These are phyloP conservation scores for Pisolithus marmoratus DNA, from an alignment of 768 basidiomycete species.

Conservation along the genomic window DNA sequence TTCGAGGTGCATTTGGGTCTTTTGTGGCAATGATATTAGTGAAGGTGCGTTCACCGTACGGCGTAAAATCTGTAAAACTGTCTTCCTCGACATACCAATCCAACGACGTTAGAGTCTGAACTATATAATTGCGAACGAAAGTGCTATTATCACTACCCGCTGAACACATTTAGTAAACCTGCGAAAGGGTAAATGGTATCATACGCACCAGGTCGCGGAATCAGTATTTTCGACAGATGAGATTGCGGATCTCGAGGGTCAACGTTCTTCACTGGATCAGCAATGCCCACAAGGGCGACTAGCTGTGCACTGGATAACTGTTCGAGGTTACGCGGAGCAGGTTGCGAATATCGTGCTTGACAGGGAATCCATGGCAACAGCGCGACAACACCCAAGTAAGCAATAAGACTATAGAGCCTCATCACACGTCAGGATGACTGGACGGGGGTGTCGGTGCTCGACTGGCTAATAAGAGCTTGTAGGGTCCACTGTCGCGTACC, in stretches of 20 bases:
- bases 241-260: constrained; percentile 61
- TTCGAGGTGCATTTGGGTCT: constrained; percentile 74
- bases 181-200: constrained; percentile 1
- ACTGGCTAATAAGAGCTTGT: too few relatives aligned
- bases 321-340: constrained; percentile 32
- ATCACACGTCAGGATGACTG: constrained; percentile 3
- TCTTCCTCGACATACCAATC: constrained; percentile 90
- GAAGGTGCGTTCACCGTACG: constrained; percentile 74
- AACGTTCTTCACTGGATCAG: constrained; percentile 63
- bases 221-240: constrained; percentile 77
- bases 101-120: constrained; percentile 60
- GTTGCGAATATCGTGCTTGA: constrained; percentile 25
- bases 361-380: constrained; percentile 18
- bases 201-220: constrained; percentile 72
- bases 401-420: constrained; percentile 8
- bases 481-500: too few relatives aligned
- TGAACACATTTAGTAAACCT: constrained; percentile 16
- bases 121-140: constrained; percentile 75
- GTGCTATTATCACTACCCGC: constrained; percentile 77
- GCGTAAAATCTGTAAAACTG: constrained; percentile 71
- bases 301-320: constrained; percentile 49
- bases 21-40: constrained; percentile 95
- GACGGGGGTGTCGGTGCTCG: background rate
- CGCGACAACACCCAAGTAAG: constrained; percentile 7
- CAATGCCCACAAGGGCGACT: constrained; percentile 42